A percentile compares a stretch with the other conserved stretches of the same genome.
Evolutionary conservation across 2,329 filamentous ascomycete species (phyloP).

Genomic region (Parafenestella ontariensis): DNA sequence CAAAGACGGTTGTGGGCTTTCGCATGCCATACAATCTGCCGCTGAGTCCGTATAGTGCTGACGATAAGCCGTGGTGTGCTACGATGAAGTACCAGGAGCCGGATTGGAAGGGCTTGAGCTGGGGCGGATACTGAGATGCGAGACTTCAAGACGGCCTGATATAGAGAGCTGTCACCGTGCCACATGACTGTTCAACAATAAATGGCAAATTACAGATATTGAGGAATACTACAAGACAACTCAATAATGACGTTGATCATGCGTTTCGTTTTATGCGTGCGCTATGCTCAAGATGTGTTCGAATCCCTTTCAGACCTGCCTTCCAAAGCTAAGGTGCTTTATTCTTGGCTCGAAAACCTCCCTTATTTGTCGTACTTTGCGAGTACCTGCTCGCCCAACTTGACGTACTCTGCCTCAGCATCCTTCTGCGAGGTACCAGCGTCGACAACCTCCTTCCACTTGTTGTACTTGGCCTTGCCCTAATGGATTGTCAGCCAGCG

Average conservation of each 20-base stretch:
- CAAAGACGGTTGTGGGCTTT: conserved; percentile 64
- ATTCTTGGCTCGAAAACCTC: too few species aligned
- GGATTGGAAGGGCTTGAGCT: conserved; percentile 64
- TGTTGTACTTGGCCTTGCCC: conserved; percentile 81
- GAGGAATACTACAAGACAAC: neutral
- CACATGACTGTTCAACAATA: neutral
- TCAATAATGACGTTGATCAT: neutral
- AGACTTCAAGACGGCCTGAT: neutral
- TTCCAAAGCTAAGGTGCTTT: too few species aligned
- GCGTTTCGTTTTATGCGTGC: too few species aligned
- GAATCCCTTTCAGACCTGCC: conserved; percentile 33
- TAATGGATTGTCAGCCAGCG: conserved; percentile 43
- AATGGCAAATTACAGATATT: neutral
- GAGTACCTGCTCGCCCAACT: conserved; percentile 75
- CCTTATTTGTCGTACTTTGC: conserved; percentile 66
- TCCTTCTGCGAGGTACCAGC: conserved; percentile 66
- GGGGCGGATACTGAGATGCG: conserved; percentile 35
- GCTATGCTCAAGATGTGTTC: neutral
- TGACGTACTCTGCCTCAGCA: conserved; percentile 80
- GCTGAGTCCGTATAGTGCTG: conserved; percentile 66
- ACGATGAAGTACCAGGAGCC: conserved; percentile 64
- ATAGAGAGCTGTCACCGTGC: neutral
- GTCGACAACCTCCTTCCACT: conserved; percentile 76
- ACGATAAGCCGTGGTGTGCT: conserved; percentile 80
- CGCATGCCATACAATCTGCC: conserved; percentile 86